Percentiles rank a stretch among this genome's conserved stretches.
These are phyloP conservation scores for Hymenoscyphus linearis DNA, from an alignment of 2,329 filamentous ascomycete genomes.

Conservation along the genomic window DNA sequence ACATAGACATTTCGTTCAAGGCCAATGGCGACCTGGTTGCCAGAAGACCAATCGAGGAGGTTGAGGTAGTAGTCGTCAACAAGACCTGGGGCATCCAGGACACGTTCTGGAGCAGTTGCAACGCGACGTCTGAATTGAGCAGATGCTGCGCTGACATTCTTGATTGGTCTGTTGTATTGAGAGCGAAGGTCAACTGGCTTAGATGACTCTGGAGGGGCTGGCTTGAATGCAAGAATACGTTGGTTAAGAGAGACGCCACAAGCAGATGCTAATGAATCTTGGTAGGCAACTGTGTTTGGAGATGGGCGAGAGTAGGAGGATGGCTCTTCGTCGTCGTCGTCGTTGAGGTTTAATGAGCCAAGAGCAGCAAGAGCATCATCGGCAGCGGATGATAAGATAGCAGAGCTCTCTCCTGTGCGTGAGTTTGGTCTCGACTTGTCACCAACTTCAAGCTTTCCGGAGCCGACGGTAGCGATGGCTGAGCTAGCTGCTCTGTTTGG, in stretches of 20 bases:
- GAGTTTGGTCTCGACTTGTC: conserved; percentile 71
- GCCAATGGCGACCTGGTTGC: conserved; percentile 96
- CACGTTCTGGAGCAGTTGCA: conserved; percentile 89
- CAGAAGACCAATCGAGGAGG: conserved; percentile 94
- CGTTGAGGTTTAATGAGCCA: conserved; percentile 69
- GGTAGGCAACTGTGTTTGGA: conserved; percentile 83
- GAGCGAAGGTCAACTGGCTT: conserved; percentile 96
- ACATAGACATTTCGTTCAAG: conserved; percentile 96
- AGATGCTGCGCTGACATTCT: conserved; percentile 64
- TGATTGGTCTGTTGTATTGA: conserved; percentile 96
- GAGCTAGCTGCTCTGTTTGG: conserved; percentile 90
- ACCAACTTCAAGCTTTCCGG: conserved; percentile 70
- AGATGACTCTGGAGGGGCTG: conserved; percentile 92
- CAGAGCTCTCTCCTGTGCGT: conserved; percentile 64
- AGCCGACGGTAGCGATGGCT: conserved; percentile 73
- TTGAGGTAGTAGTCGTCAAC: conserved; percentile 99
- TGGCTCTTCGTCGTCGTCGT: conserved; percentile 67
- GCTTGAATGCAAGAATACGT: conserved; percentile 97
- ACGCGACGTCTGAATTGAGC: conserved; percentile 89
- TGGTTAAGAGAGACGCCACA: conserved; percentile 92
- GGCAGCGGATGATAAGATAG: conserved; percentile 63
- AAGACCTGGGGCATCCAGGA: conserved; percentile 90
- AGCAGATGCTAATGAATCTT: conserved; percentile 82
- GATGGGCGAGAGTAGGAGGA: conserved; percentile 70
- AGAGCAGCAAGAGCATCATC: conserved; percentile 77